phyloP scores from a whole-genome alignment of 129 eudicot species.

The Solidago caesia region DNA sequence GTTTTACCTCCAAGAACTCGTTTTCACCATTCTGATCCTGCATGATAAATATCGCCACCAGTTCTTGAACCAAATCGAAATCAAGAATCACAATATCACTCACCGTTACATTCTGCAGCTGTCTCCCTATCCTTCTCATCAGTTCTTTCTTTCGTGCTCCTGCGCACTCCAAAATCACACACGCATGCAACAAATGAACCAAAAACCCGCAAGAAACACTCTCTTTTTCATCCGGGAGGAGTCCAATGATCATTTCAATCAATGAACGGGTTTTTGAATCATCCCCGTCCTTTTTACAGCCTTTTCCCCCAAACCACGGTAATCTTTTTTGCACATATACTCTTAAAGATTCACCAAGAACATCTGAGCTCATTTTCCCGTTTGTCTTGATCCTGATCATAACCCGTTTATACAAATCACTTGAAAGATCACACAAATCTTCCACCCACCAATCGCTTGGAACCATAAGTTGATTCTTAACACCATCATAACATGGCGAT shows the following conservation, averaged over 20 bases:
- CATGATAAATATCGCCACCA: conserved; percentile 61
- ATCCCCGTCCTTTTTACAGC: conserved; percentile 38
- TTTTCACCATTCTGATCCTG: conserved; percentile 41
- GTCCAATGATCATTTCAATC: conserved; percentile 47
- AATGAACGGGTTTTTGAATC: conserved; percentile 39
- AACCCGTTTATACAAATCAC: conserved; percentile 70
- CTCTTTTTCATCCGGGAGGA: conserved; percentile 51
- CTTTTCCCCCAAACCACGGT: conserved; percentile 54
- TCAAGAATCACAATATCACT: conserved; percentile 52
- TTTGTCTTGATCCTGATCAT: conserved; percentile 54
- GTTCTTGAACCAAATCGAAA: conserved; percentile 50
- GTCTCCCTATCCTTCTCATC: conserved; percentile 47
- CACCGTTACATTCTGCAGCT: conserved; percentile 68
- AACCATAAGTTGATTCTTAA: conserved; percentile 49
- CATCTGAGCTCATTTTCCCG: conserved; percentile 46
- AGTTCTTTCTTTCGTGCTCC: conserved; percentile 49
- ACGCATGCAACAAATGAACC: conserved; percentile 58
- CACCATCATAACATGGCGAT: conserved; percentile 49
- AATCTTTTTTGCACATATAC: conserved; percentile 58
- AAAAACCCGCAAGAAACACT: conserved; percentile 64
- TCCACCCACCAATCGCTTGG: conserved; percentile 96
- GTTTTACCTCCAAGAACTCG: conserved; percentile 47
- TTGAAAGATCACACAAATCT: conserved; percentile 74
- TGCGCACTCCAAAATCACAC: conserved; percentile 50
- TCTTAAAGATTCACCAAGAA: conserved; percentile 67